A percentile compares a stretch with the other conserved stretches of the same genome.
phyloP scores from a whole-genome alignment of 2,329 filamentous ascomycete genomes.

The Epichloe gansuensis region DNA sequence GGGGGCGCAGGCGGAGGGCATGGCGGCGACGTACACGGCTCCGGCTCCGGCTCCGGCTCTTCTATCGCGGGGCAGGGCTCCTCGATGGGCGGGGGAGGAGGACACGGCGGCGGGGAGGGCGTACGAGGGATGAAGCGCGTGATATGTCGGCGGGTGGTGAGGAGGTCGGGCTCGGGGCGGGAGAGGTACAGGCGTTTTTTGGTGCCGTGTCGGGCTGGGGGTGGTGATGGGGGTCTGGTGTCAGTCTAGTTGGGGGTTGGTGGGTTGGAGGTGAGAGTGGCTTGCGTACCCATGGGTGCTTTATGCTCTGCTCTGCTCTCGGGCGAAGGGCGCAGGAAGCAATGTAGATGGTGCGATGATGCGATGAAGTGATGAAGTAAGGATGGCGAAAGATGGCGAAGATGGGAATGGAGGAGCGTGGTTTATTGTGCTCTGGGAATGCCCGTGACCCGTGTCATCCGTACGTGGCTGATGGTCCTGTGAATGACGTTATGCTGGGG shows the following conservation, averaged over 20 bases:
- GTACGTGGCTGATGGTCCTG: too few relatives aligned
- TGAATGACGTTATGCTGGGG: too few relatives aligned
- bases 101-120: constrained; percentile 18
- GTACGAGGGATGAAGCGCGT: constrained; percentile 26
- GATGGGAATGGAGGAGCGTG: too few relatives aligned
- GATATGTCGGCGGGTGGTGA: constrained; percentile 22
- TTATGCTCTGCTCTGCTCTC: too few relatives aligned
- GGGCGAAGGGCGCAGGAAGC: too few relatives aligned
- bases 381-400: too few relatives aligned
- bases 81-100: constrained; percentile 6
- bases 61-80: constrained; percentile 7
- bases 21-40: background rate
- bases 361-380: too few relatives aligned
- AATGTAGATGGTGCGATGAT: too few relatives aligned
- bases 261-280: constrained; percentile 2
- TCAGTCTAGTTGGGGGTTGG: too few relatives aligned
- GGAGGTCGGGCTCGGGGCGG: constrained; percentile 26
- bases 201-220: constrained; percentile 10
- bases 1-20: constrained; percentile 8
- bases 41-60: constrained; percentile 2
- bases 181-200: constrained; percentile 32
- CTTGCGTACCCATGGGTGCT: background rate
- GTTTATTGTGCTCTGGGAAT: too few relatives aligned
- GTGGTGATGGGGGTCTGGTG: background rate
- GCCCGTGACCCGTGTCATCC: too few relatives aligned